Base-by-base conservation (phyloP, 2,329 filamentous ascomycete species). In the Cordyceps cateniannulata region DNA sequence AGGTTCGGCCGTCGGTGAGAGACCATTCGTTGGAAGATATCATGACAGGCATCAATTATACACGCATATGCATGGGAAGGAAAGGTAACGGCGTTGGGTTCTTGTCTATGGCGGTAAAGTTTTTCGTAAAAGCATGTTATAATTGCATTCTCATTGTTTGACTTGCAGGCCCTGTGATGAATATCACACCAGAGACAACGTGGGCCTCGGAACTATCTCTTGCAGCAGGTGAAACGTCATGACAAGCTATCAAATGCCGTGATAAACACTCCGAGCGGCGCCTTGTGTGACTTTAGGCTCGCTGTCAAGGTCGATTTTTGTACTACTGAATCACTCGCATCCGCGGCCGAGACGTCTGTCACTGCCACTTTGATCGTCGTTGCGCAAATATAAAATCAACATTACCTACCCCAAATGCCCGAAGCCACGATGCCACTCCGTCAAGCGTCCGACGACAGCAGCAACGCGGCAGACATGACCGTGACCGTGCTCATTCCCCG, bases 1-100 rank as follows among this genome's bases (percentile, higher is more conserved):
- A 77, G 79, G 67, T 67, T 56, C 47, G 53, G 53, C 18, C 40
- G 53, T 3, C 45, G 45, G 27, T 52, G 56, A 52, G 14, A 16
- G 27, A 3, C 14, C 40, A n/a, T n/a, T 35, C 8, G 32, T n/a
- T 18, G 38, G 8, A 42, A 16, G 38, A 42, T 42, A 18, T 18
- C 18, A 45, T 45, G 42, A 22, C 18, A 16, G 40, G 40, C 18
- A 42, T 18, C 14, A 9, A 35, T 9, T 12, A 45, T 22, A 45
- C n/a, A 12, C 42, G n/a, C 7, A 45, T 22, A 45, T 22, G n/a
- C n/a, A 22, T 20, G 4, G 38, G 4, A 42, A 42, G 7, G 38
- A 42, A 16, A 16, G 38, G 38, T 16, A 22, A 45, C 42, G 42
- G 42, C 42, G 42, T 45, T 45, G 42, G 42, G 40, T n/a, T 20